These are phyloP conservation scores for Fragilariopsis cylindrus DNA, from an alignment of 108 stramenopile species.

Conservation along the genomic window DNA sequence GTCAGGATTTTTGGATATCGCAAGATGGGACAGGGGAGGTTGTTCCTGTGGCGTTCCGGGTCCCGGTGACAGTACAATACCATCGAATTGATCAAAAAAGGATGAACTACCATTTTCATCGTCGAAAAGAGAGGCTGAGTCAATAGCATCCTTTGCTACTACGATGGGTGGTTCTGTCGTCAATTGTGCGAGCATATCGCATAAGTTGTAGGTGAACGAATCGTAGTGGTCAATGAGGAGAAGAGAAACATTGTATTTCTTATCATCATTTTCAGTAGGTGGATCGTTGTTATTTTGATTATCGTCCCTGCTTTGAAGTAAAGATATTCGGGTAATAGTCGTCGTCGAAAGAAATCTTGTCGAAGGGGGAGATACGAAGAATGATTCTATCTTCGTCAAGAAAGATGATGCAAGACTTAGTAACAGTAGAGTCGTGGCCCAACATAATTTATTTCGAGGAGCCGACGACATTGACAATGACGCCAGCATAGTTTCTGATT, in stretches of 20 bases:
- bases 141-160: conserved; percentile 72
- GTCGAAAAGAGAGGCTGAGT: background rate
- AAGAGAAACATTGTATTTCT: conserved; percentile 57
- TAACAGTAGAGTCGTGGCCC: background rate
- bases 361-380: background rate
- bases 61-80: conserved; percentile 85
- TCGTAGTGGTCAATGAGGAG: conserved; percentile 95
- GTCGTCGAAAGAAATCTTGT: too few relatives aligned
- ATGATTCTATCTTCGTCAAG: conserved; percentile 12
- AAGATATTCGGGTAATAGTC: too few relatives aligned
- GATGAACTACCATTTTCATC: too few relatives aligned
- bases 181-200: conserved; percentile 76
- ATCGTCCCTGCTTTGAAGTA: background rate
- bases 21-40: conserved; percentile 57
- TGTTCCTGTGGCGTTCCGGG: conserved; percentile 90
- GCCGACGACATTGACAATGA: background rate
- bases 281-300: background rate
- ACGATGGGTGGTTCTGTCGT: conserved; percentile 75
- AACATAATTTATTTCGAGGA: conserved; percentile 10
- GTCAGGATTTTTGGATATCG: conserved; percentile 42
- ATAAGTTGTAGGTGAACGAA: conserved; percentile 96
- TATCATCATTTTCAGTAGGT: background rate
- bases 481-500: background rate
- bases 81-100: conserved; percentile 51
- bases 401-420: background rate